Evolutionary conservation across 1,284 basidiomycete species (phyloP).

Genomic region (Coniferiporia weirii): DNA sequence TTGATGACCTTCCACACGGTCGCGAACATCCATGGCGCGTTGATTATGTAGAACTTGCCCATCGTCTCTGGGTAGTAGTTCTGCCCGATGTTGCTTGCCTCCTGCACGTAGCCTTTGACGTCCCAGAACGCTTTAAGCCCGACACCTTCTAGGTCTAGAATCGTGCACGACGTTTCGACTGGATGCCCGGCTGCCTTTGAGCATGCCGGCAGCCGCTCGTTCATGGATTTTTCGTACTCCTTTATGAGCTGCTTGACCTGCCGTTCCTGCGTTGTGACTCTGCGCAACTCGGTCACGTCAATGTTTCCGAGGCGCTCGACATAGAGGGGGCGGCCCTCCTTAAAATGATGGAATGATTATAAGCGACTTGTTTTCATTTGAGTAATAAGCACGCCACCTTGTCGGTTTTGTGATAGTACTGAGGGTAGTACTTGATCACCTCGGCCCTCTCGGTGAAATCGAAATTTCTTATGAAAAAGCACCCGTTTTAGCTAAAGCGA

Average conservation of each 20-base stretch:
- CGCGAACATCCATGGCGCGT: slow-evolving; percentile 89
- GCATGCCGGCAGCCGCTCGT: slow-evolving; percentile 81
- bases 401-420: slow-evolving; percentile 96
- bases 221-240: slow-evolving; percentile 92
- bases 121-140: slow-evolving; percentile 82
- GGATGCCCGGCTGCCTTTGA: slow-evolving; percentile 69
- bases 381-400: slow-evolving; percentile 47
- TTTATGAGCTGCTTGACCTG: slow-evolving; percentile 85
- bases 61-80: slow-evolving; percentile 91
- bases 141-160: slow-evolving; percentile 88
- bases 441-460: slow-evolving; percentile 81
- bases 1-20: slow-evolving; percentile 88
- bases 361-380: background rate
- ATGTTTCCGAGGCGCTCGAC: slow-evolving; percentile 91
- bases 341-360: background rate
- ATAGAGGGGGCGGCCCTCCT: slow-evolving; percentile 96
- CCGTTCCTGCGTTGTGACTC: slow-evolving; percentile 81
- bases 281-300: slow-evolving; percentile 81
- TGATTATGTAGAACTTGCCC: slow-evolving; percentile 97
- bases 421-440: slow-evolving; percentile 92
- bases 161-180: slow-evolving; percentile 98
- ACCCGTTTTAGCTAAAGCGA: background rate
- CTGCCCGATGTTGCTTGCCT: slow-evolving; percentile 82
- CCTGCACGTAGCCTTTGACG: slow-evolving; percentile 88
- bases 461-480: slow-evolving; percentile 61